phyloP scores from a whole-genome alignment of 164 flowering plant genomes.

The Sedum album region DNA sequence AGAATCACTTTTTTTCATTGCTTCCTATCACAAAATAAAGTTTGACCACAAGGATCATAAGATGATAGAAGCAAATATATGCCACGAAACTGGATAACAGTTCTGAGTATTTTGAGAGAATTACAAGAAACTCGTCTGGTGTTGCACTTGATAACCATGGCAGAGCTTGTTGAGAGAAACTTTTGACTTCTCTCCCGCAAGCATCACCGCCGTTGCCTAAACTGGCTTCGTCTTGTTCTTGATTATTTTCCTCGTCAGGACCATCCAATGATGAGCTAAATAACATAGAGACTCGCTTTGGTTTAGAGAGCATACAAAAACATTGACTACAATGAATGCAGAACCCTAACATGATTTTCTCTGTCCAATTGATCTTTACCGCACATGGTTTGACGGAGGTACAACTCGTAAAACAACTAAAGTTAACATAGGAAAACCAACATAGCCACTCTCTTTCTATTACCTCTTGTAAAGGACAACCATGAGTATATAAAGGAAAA shows the following conservation, averaged over 20 bases:
- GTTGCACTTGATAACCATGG: constrained; percentile 75
- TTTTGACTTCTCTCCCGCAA: constrained; percentile 54
- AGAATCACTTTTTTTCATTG: constrained; percentile 78
- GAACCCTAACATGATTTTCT: not conserved
- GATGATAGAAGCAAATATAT: not conserved
- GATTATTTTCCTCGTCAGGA: constrained; percentile 60
- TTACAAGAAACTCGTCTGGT: constrained; percentile 92
- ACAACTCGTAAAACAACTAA: not conserved
- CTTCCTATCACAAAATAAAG: constrained; percentile 46
- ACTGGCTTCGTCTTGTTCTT: constrained; percentile 43
- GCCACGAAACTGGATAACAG: not conserved
- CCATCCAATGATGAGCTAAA: constrained; percentile 82
- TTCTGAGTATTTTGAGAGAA: constrained; percentile 11
- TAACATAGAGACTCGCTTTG: constrained; percentile 3
- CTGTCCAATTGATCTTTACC: not conserved
- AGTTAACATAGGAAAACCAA: not conserved
- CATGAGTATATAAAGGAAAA: not conserved
- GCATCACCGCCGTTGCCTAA: constrained; percentile 36
- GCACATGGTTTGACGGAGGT: not conserved
- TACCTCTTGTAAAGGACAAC: not conserved
- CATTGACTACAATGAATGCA: not conserved
- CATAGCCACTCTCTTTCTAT: not conserved
- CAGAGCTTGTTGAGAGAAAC: constrained; percentile 51
- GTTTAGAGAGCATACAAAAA: not conserved
- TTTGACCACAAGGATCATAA: not conserved